A percentile compares a stretch with the other conserved stretches of the same genome.
Conservation (phyloP, 2,329 filamentous ascomycete species). For the Fusarium praegraminearum region DNA sequence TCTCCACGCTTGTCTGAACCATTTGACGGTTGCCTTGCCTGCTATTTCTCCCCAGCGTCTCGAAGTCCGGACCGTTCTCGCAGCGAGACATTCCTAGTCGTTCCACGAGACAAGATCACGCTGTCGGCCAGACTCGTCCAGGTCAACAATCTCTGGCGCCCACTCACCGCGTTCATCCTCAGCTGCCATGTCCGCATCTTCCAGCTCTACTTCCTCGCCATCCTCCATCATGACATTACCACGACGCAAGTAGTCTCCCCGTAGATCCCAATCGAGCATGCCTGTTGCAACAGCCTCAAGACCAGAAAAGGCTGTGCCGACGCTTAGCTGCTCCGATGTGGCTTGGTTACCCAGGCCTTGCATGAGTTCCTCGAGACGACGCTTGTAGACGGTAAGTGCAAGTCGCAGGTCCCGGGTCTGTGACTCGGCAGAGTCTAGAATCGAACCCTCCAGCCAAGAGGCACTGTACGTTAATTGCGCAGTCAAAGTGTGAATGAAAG, state of each 20-base stretch:
- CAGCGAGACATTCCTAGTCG: constrained; percentile 44
- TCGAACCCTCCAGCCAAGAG: constrained; percentile 60
- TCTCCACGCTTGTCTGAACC: background rate
- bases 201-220: constrained; percentile 62
- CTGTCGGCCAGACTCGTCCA: constrained; percentile 65
- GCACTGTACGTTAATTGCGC: constrained; percentile 68
- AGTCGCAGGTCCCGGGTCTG: constrained; percentile 56
- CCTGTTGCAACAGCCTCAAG: constrained; percentile 50
- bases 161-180: constrained; percentile 68
- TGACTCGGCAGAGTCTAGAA: constrained; percentile 54
- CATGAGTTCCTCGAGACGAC: constrained; percentile 63
- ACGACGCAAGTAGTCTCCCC: constrained; percentile 61
- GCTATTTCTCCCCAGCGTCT: background rate
- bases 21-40: background rate
- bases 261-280: constrained; percentile 68
- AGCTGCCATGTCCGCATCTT: constrained; percentile 63
- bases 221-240: constrained; percentile 66
- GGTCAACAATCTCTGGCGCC: constrained; percentile 64
- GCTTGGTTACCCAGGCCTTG: constrained; percentile 51
- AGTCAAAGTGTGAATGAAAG: constrained; percentile 64
- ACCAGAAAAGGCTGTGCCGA: constrained; percentile 60
- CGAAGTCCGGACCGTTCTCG: constrained; percentile 5
- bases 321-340: constrained; percentile 57
- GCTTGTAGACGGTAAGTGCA: constrained; percentile 66
- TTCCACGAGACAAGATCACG: constrained; percentile 64